Evolutionary conservation across 345 rosid genomes (phyloP).

Genomic region (Corchorus olitorius): DNA sequence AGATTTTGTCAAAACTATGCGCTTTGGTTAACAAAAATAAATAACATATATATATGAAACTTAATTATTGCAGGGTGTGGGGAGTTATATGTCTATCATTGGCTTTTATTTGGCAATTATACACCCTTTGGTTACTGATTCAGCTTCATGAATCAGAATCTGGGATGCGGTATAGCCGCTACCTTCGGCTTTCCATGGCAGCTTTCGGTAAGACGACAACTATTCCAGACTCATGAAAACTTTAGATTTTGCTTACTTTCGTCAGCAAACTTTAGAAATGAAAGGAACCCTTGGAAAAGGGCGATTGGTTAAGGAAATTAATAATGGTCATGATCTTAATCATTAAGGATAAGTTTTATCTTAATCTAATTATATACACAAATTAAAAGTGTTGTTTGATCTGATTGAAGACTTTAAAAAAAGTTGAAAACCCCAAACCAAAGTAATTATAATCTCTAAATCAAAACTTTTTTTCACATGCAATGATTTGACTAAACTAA

Average conservation of each 20-base stretch:
- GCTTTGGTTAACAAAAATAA: no score
- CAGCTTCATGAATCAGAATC: slow-evolving; percentile 56
- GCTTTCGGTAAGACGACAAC: slow-evolving; percentile 50
- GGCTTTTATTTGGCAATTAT: slow-evolving; percentile 59
- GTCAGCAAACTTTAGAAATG: neutral
- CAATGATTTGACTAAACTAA: slow-evolving; percentile 6
- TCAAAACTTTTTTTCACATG: neutral
- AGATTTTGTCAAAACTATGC: no score
- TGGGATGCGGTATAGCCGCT: slow-evolving; percentile 58
- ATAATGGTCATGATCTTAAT: neutral
- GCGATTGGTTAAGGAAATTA: neutral
- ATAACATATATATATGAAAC: neutral
- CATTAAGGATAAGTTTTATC: neutral
- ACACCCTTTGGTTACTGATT: slow-evolving; percentile 56
- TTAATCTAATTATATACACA: neutral
- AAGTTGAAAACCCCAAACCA: neutral
- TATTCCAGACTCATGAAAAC: neutral
- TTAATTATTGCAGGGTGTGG: slow-evolving; percentile 48
- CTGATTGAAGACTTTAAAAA: neutral
- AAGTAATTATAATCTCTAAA: neutral
- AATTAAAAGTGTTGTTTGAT: neutral
- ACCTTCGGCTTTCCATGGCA: slow-evolving; percentile 52
- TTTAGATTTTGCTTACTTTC: neutral
- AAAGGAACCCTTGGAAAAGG: neutral
- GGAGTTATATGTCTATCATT: slow-evolving; percentile 46